Evolutionary conservation across 228 moss, liverwort and hornwort species (phyloP).

Genomic region (Sphagnum fallax): DNA sequence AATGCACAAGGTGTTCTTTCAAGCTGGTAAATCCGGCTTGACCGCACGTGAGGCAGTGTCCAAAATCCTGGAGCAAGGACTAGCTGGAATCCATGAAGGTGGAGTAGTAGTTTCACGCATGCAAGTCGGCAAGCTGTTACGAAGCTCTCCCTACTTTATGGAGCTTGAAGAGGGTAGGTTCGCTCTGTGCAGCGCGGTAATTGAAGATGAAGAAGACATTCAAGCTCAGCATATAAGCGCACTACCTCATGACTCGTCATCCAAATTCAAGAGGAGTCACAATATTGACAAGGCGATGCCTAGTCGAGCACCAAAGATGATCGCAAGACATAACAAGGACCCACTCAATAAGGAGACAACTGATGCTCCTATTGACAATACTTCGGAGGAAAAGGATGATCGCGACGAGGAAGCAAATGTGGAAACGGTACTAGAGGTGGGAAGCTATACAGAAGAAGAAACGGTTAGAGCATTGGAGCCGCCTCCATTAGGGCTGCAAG

Average conservation of each 20-base stretch:
- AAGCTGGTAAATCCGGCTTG: conserved; percentile 31
- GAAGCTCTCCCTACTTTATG: conserved; percentile 47
- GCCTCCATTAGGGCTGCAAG: not conserved
- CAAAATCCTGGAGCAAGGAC: conserved; percentile 16
- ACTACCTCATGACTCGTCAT: not conserved
- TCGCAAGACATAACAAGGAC: not conserved
- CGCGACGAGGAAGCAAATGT: not conserved
- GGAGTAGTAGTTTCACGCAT: conserved; percentile 29
- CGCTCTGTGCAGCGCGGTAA: conserved; percentile 41
- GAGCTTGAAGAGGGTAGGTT: conserved; percentile 40
- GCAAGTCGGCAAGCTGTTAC: conserved; percentile 27
- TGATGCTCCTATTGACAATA: conserved; percentile 2
- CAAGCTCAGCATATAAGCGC: too few relatives aligned
- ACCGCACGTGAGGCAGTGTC: conserved; percentile 44
- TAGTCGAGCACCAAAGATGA: too few relatives aligned
- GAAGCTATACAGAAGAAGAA: conserved; percentile 1
- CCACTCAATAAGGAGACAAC: not conserved
- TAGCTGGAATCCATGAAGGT: conserved; percentile 24
- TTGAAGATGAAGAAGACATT: conserved; percentile 14
- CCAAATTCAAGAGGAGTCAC: not conserved
- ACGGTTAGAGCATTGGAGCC: conserved; percentile 6
- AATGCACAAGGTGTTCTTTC: conserved; percentile 20
- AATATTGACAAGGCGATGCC: not conserved
- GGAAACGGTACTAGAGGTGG: not conserved
- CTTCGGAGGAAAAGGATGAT: not conserved